These are phyloP conservation scores for Echeveria elegans DNA, from an alignment of 164 flowering plant genomes.

Conservation along the genomic window DNA sequence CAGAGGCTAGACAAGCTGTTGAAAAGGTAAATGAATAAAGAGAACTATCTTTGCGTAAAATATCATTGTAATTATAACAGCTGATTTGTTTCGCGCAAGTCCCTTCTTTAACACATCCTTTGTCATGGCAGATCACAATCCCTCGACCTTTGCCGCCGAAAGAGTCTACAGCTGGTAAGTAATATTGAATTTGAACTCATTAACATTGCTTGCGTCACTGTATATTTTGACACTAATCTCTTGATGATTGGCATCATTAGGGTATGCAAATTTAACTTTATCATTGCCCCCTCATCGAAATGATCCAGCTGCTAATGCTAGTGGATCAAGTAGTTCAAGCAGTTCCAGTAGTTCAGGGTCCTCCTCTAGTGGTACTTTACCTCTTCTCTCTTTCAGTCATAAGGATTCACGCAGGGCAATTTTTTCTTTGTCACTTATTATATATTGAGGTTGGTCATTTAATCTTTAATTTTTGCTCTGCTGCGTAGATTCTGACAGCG, in stretches of 20 bases:
- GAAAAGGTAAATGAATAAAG: neutral
- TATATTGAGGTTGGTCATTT: neutral
- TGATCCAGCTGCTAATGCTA: neutral
- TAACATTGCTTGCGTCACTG: neutral
- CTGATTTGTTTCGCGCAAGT: neutral
- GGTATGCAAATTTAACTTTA: neutral
- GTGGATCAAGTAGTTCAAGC: constrained; percentile 5
- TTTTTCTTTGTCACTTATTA: neutral
- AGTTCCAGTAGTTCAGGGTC: constrained; percentile 7
- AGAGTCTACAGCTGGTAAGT: neutral
- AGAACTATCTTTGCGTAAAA: neutral
- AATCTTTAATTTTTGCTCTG: neutral
- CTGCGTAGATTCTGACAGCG: neutral
- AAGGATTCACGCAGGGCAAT: neutral
- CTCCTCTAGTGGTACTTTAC: neutral
- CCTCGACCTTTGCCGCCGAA: neutral
- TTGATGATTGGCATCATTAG: neutral
- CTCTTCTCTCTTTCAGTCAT: neutral
- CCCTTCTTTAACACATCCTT: neutral
- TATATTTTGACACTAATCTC: neutral
- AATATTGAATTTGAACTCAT: neutral
- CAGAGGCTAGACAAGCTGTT: constrained; percentile 9
- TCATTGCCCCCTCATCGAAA: neutral
- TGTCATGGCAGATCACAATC: neutral
- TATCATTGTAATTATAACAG: neutral